Conservation (phyloP, 768 basidiomycete species). For the Kwoniella pini region DNA sequence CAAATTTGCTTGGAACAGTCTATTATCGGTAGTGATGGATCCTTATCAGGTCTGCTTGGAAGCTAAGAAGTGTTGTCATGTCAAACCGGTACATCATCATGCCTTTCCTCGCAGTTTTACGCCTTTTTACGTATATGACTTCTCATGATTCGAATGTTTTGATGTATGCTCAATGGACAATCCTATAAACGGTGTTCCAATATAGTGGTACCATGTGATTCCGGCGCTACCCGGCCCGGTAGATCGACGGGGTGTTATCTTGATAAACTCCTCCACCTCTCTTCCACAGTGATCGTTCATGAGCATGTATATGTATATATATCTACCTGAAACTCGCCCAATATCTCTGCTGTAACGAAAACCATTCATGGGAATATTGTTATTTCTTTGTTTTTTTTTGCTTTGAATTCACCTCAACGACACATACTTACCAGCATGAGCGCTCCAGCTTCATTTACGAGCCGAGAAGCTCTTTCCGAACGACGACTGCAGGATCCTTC, state of each 20-base stretch:
- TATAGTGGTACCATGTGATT: constrained; percentile 8
- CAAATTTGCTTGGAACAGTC: not conserved
- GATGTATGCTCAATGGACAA: not conserved
- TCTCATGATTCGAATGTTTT: not conserved
- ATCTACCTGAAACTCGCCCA: too few relatives aligned
- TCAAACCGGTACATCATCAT: not conserved
- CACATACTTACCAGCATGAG: constrained; percentile 4
- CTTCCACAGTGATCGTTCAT: not conserved
- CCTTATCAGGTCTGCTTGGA: constrained; percentile 11
- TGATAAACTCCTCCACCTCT: not conserved
- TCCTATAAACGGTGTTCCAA: not conserved
- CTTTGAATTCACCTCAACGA: too few relatives aligned
- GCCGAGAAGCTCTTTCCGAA: constrained; percentile 30
- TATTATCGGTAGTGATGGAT: constrained; percentile 9
- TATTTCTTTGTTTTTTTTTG: too few relatives aligned
- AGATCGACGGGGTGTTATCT: not conserved
- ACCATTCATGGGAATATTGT: too few relatives aligned
- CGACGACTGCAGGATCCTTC: constrained; percentile 26
- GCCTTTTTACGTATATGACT: constrained; percentile 10
- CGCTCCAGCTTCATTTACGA: constrained; percentile 28
- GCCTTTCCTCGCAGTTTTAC: not conserved
- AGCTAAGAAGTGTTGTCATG: not conserved
- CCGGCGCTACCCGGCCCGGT: constrained; percentile 1
- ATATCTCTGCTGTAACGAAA: too few relatives aligned
- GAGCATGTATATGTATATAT: not conserved